Conservation (phyloP, 2,329 filamentous ascomycete species). For the Pyrenophora teres region DNA sequence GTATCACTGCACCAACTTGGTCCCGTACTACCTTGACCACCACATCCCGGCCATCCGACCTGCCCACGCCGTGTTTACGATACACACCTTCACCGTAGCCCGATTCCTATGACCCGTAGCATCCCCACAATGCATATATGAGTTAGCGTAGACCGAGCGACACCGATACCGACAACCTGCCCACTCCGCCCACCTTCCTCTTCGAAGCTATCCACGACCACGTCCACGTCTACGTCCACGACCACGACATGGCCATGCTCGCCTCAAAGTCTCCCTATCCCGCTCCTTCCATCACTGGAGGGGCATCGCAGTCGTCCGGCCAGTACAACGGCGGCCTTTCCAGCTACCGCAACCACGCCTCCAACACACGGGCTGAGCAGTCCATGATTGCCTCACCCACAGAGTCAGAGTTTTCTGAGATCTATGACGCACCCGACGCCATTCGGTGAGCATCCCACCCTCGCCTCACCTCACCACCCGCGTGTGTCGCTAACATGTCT, state of each 20-base stretch:
- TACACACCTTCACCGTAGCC: background rate
- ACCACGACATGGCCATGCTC: conserved; percentile 70
- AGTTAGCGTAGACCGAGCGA: conserved; percentile 11
- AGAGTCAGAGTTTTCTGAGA: conserved; percentile 88
- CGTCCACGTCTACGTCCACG: conserved; percentile 1
- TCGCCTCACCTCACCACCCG: background rate
- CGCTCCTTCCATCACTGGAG: conserved; percentile 54
- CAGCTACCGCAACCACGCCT: conserved; percentile 44
- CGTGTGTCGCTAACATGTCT: conserved; percentile 22
- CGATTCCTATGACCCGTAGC: conserved; percentile 3
- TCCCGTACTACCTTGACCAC: conserved; percentile 14
- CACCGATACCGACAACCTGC: background rate
- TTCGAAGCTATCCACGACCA: conserved; percentile 1
- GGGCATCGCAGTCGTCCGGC: conserved; percentile 36
- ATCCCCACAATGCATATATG: conserved; percentile 25
- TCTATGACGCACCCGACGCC: conserved; percentile 70
- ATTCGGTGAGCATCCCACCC: conserved; percentile 42
- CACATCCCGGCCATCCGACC: conserved; percentile 8
- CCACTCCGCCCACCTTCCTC: background rate
- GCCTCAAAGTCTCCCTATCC: conserved; percentile 75
- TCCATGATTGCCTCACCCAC: conserved; percentile 76
- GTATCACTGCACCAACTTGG: conserved; percentile 12
- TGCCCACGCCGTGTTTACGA: conserved; percentile 14
- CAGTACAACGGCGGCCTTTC: conserved; percentile 44
- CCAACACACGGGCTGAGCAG: conserved; percentile 51